These are phyloP conservation scores for Arachis stenosperma DNA, from an alignment of 306 rosid species.

Conservation along the genomic window DNA sequence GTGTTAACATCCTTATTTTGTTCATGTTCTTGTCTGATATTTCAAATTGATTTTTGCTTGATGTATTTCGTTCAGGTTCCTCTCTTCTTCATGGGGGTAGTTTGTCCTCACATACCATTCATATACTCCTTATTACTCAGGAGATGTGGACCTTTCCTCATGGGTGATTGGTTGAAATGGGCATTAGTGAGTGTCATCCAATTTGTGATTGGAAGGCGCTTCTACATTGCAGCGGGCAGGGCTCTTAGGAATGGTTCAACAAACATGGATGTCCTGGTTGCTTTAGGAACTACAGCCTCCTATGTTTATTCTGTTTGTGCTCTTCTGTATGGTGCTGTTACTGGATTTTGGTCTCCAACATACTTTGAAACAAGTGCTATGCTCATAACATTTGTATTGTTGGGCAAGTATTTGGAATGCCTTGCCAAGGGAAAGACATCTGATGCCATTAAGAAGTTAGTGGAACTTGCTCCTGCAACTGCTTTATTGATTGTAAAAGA, in stretches of 20 bases:
- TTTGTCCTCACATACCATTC: slow-evolving; percentile 82
- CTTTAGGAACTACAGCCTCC: slow-evolving; percentile 91
- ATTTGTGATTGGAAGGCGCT: slow-evolving; percentile 85
- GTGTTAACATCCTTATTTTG: slow-evolving; percentile 6
- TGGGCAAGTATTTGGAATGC: slow-evolving; percentile 92
- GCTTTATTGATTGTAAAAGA: slow-evolving; percentile 70
- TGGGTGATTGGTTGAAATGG: slow-evolving; percentile 96
- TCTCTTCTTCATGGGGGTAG: slow-evolving; percentile 68
- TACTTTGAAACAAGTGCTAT: slow-evolving; percentile 94
- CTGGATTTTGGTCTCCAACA: slow-evolving; percentile 92
- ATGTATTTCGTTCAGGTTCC: slow-evolving; percentile 62
- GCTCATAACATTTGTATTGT: slow-evolving; percentile 87
- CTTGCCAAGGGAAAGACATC: slow-evolving; percentile 95
- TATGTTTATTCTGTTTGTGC: slow-evolving; percentile 87
- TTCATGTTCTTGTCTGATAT: slow-evolving; percentile 14
- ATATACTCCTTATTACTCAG: slow-evolving; percentile 70
- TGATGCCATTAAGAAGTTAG: slow-evolving; percentile 90
- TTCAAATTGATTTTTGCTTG: slow-evolving; percentile 27
- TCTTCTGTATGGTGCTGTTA: slow-evolving; percentile 78
- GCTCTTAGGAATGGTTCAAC: slow-evolving; percentile 92
- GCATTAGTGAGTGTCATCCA: slow-evolving; percentile 78
- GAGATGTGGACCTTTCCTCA: slow-evolving; percentile 87
- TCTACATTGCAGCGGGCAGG: slow-evolving; percentile 84
- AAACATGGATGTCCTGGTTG: slow-evolving; percentile 96
- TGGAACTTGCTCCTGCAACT: slow-evolving; percentile 85